Conservation (phyloP, 2,329 filamentous ascomycete genomes). For the Monosporascus ibericus region DNA sequence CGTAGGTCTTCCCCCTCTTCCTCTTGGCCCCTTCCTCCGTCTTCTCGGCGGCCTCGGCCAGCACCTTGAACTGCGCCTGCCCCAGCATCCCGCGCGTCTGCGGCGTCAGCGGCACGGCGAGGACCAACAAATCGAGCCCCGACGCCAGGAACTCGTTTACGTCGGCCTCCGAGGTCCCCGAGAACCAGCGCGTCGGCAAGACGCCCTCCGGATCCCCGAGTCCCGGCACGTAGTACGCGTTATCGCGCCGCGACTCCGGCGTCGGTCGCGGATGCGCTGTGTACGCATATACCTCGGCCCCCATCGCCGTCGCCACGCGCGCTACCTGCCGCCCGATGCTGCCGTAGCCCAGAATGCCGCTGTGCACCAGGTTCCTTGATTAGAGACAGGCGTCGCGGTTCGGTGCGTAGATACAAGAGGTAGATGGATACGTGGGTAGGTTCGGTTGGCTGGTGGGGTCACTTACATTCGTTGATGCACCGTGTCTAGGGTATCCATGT, state of each 20-base stretch:
- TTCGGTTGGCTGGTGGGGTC: conserved; percentile 25
- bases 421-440: neutral
- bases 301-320: conserved; percentile 49
- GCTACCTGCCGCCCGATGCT: conserved; percentile 39
- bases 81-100: conserved; percentile 36
- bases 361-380: conserved; percentile 3
- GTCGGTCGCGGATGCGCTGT: conserved; percentile 57
- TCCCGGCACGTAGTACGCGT: conserved; percentile 57
- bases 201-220: conserved; percentile 42
- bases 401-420: neutral
- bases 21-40: neutral
- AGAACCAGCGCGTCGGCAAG: conserved; percentile 36
- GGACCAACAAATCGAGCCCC: conserved; percentile 36
- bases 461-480: conserved; percentile 45
- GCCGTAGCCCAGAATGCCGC: conserved; percentile 38
- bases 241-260: conserved; percentile 51
- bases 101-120: conserved; percentile 34
- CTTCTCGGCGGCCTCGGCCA: conserved; percentile 13
- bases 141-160: conserved; percentile 35
- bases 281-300: conserved; percentile 63
- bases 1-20: conserved; percentile 36
- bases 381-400: conserved; percentile 4
- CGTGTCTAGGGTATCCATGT: conserved; percentile 36
- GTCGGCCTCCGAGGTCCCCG: conserved; percentile 24
- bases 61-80: conserved; percentile 30